phyloP scores from a whole-genome alignment of 306 rosid genomes.

The Mimosa bimucronata region DNA sequence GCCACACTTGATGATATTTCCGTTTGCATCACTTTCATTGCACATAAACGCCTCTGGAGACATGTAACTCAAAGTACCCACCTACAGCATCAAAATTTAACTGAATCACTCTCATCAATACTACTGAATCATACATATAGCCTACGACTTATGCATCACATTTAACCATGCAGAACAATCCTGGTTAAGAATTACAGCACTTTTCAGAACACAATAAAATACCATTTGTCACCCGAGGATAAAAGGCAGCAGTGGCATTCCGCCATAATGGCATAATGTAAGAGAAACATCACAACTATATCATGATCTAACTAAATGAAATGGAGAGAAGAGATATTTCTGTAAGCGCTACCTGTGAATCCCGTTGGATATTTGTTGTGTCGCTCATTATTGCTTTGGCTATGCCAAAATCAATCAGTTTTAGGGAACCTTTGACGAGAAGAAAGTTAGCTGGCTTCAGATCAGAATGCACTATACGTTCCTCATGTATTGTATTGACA shows the following conservation, averaged over 20 bases:
- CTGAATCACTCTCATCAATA: constrained; percentile 17
- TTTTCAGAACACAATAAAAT: not conserved
- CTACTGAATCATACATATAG: constrained; percentile 27
- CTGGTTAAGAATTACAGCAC: not conserved
- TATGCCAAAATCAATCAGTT: constrained; percentile 93
- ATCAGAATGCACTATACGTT: constrained; percentile 96
- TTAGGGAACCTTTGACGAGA: constrained; percentile 91
- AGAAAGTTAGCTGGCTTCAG: constrained; percentile 97
- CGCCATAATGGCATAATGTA: not conserved
- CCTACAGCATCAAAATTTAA: constrained; percentile 48
- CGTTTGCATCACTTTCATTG: constrained; percentile 84
- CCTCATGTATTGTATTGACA: constrained; percentile 91
- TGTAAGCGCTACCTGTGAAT: constrained; percentile 72
- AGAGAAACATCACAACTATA: not conserved
- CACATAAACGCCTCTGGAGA: constrained; percentile 98
- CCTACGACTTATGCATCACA: constrained; percentile 1
- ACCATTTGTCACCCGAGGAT: not conserved
- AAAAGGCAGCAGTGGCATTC: constrained; percentile 11
- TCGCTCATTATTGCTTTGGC: constrained; percentile 98
- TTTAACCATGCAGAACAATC: constrained; percentile 12
- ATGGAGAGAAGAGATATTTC: constrained; percentile 5
- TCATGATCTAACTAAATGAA: constrained; percentile 4
- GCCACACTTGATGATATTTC: constrained; percentile 90
- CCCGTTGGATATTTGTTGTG: constrained; percentile 95
- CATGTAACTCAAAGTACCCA: constrained; percentile 96